Percentiles rank a stretch among this genome's conserved stretches.
Conservation (phyloP, 768 basidiomycete species). For the Sutorius australiensis region DNA sequence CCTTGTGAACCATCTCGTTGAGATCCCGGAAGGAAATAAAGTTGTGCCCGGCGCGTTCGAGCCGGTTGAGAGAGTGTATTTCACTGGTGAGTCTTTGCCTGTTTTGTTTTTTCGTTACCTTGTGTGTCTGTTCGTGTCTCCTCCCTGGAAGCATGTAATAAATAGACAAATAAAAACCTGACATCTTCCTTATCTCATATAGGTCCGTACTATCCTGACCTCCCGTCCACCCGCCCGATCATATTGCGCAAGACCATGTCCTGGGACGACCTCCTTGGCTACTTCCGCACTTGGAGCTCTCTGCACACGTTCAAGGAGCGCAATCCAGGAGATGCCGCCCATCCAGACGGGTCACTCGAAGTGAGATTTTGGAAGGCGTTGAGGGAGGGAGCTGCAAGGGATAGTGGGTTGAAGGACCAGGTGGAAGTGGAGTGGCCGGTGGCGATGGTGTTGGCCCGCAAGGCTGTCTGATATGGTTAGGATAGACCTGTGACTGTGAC, state of each 20-base stretch:
- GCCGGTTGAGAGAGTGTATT: constrained; percentile 52
- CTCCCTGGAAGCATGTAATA: neutral
- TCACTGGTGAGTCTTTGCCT: constrained; percentile 41
- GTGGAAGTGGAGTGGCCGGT: constrained; percentile 42
- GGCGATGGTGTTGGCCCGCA: constrained; percentile 25
- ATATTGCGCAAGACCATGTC: constrained; percentile 57
- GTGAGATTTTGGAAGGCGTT: constrained; percentile 59
- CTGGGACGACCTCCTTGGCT: constrained; percentile 64
- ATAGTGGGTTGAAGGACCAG: constrained; percentile 18
- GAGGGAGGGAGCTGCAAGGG: constrained; percentile 36
- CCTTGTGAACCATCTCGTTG: neutral
- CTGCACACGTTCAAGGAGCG: constrained; percentile 63
- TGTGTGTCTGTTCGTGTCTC: no score
- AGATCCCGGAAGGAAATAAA: neutral
- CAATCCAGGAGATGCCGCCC: constrained; percentile 51
- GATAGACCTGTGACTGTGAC: no score
- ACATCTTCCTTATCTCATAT: neutral
- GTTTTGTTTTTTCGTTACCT: neutral
- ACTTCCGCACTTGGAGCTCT: constrained; percentile 69
- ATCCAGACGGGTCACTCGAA: constrained; percentile 58
- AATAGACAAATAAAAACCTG: neutral
- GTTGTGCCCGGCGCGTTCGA: constrained; percentile 19
- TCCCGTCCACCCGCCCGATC: constrained; percentile 35
- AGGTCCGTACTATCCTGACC: constrained; percentile 42
- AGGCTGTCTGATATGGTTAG: neutral